Percentiles rank a stretch among this genome's conserved stretches.
Conservation (phyloP, 1,284 basidiomycete genomes). For the Cutaneotrichosporon mucoides region DNA sequence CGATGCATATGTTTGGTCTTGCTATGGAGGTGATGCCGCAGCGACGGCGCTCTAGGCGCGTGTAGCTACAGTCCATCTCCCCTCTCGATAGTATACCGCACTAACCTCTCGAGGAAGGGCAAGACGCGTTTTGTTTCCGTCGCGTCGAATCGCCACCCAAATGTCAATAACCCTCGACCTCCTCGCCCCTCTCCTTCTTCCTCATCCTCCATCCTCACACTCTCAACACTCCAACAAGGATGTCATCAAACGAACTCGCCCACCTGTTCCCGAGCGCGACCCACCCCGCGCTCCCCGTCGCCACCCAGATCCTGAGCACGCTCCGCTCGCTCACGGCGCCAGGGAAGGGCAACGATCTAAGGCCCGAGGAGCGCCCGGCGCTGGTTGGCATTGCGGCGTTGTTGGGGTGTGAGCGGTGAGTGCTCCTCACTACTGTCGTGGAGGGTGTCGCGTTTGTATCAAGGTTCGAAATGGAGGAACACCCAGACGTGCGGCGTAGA, state of each 20-base stretch:
- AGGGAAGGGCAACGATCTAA: conserved; percentile 39
- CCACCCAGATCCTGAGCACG: conserved; percentile 36
- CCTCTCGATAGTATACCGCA: too few species aligned
- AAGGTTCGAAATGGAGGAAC: too few species aligned
- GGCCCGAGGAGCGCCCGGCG: conserved; percentile 38
- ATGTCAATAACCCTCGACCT: not conserved
- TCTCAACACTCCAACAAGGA: conserved; percentile 2
- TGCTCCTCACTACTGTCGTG: too few species aligned
- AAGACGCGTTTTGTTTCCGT: too few species aligned
- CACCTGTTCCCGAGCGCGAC: conserved; percentile 42
- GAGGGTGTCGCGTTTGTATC: not conserved
- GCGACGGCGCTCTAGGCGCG: not conserved
- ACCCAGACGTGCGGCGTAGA: too few species aligned
- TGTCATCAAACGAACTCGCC: conserved; percentile 37
- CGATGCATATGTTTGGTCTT: not conserved
- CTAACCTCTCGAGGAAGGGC: too few species aligned
- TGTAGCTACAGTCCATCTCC: not conserved
- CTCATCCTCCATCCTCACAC: too few species aligned
- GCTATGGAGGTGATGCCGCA: not conserved
- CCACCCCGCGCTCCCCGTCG: conserved; percentile 41
- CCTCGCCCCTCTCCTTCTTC: too few species aligned
- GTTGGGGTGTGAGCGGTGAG: conserved; percentile 45
- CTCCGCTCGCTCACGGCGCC: conserved; percentile 38
- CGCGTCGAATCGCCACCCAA: conserved; percentile 5
- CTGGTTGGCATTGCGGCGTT: conserved; percentile 44